Evolutionary conservation across 2,329 filamentous ascomycete species (phyloP).

Genomic region (Aspergillus fijiensis): DNA sequence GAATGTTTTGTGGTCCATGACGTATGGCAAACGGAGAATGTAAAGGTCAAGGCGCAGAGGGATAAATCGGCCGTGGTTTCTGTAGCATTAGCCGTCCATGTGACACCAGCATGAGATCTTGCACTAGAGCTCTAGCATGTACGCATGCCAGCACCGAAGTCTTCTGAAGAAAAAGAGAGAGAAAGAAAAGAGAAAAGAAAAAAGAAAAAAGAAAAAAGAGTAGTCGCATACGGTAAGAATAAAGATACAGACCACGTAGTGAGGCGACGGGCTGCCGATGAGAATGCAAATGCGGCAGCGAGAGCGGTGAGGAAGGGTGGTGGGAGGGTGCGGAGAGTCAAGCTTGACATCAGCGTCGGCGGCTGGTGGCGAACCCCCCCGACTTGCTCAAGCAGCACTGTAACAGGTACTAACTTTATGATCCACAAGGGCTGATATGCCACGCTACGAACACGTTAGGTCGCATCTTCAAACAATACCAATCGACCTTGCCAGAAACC

Average conservation of each 20-base stretch:
- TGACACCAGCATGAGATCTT: not conserved
- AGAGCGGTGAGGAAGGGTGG: not conserved
- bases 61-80: not conserved
- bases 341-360: not conserved
- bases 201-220: no score
- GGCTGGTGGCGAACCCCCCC: not conserved
- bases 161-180: no score
- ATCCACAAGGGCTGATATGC: not conserved
- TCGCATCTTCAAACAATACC: not conserved
- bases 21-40: not conserved
- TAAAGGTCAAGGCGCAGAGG: not conserved
- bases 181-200: no score
- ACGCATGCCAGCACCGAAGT: no score
- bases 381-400: not conserved
- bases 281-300: not conserved
- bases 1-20: constrained; percentile 43
- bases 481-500: not conserved
- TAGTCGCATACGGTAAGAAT: not conserved
- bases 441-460: not conserved
- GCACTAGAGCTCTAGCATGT: no score
- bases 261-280: not conserved
- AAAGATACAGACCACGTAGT: not conserved
- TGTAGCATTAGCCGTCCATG: not conserved
- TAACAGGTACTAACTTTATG: no score
- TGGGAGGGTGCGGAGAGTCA: not conserved